phyloP scores from a whole-genome alignment of 2,329 filamentous ascomycete species.

The Cercospora janseana region DNA sequence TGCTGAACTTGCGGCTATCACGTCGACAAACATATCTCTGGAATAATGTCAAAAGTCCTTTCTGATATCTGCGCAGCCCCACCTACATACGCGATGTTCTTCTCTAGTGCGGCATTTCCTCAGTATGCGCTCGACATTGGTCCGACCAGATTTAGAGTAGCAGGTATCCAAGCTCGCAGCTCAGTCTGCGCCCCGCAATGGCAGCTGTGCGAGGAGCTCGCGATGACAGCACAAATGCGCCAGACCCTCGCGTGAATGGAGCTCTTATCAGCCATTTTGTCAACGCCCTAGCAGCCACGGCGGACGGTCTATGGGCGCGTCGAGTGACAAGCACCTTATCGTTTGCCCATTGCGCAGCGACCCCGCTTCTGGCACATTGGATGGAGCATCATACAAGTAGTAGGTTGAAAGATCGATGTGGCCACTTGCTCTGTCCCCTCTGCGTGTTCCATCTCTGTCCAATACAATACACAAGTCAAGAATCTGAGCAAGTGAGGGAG shows the following conservation, averaged over 20 bases:
- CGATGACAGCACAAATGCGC: constrained; percentile 11
- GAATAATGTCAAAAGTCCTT: too few relatives aligned
- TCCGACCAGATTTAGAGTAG: background rate
- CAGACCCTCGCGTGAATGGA: constrained; percentile 2
- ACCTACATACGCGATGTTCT: too few relatives aligned
- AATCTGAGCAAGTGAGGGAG: background rate
- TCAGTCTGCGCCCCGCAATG: constrained; percentile 24
- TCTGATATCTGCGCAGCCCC: too few relatives aligned
- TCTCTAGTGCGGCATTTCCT: background rate
- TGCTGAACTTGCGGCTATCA: too few relatives aligned
- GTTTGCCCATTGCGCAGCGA: background rate
- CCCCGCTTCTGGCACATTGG: background rate
- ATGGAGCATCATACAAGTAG: too few relatives aligned
- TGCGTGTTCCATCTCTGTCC: background rate
- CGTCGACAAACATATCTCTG: too few relatives aligned
- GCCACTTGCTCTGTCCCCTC: background rate
- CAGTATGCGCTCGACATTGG: constrained; percentile 1
- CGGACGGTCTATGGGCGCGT: constrained; percentile 4
- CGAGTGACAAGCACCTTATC: constrained; percentile 9
- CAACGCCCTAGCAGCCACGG: constrained; percentile 13
- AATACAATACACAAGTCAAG: background rate
- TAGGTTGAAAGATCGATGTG: too few relatives aligned
- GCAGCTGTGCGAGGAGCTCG: constrained; percentile 13
- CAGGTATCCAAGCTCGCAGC: constrained; percentile 14
- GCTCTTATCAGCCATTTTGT: constrained; percentile 24